A percentile compares a stretch with the other conserved stretches of the same genome.
Evolutionary conservation across 768 basidiomycete species (phyloP).

Genomic region (Mycena rosella): DNA sequence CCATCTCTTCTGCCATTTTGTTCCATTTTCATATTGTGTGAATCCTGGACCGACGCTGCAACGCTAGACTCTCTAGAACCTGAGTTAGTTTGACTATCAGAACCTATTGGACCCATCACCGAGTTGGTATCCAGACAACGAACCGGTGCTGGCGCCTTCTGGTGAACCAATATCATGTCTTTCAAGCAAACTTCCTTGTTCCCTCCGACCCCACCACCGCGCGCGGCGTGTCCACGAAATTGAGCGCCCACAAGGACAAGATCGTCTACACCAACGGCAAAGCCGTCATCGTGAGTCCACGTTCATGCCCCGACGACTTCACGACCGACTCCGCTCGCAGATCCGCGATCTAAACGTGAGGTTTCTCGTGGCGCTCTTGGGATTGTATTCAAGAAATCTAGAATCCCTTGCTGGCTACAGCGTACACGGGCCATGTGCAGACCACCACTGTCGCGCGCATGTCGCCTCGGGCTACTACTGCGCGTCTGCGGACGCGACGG

Average conservation of each 20-base stretch:
- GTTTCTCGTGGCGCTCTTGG: background rate
- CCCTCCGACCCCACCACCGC: conserved; percentile 79
- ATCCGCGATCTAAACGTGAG: conserved; percentile 86
- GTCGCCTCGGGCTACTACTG: conserved; percentile 97
- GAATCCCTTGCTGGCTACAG: conserved; percentile 73
- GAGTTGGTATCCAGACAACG: conserved; percentile 65
- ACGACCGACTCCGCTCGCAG: conserved; percentile 51
- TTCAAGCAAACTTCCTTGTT: conserved; percentile 63
- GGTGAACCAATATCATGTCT: conserved; percentile 48
- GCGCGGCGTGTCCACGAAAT: conserved; percentile 78
- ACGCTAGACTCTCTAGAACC: no score
- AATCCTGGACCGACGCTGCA: no score
- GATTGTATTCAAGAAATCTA: conserved; percentile 46
- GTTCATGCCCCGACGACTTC: background rate
- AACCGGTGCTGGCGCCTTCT: conserved; percentile 53
- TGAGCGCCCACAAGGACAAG: conserved; percentile 82
- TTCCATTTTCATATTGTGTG: no score
- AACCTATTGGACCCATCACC: background rate
- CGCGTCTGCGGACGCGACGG: conserved; percentile 87
- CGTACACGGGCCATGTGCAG: conserved; percentile 86
- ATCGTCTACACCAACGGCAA: conserved; percentile 89
- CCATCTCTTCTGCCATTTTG: no score
- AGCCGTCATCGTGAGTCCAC: conserved; percentile 80
- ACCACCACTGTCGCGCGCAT: conserved; percentile 91
- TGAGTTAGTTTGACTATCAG: no score